Base-by-base conservation (phyloP, 352 stramenopile species). In the Phytophthora foliorum region DNA sequence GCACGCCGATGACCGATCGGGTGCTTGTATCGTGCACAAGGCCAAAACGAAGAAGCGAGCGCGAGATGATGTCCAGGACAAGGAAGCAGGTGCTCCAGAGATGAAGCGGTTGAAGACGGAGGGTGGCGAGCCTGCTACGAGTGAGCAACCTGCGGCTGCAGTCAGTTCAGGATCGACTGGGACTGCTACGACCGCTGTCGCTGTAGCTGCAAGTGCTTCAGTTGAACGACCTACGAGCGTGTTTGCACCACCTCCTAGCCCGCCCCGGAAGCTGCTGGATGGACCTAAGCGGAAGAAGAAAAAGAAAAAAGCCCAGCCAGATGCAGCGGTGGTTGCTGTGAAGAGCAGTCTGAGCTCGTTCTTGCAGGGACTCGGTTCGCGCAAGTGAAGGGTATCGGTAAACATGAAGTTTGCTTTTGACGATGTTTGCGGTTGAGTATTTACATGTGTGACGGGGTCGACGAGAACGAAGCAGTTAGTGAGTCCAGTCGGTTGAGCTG, bases 261-360 rank as follows among this genome's bases (percentile, higher is more conserved):
- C 82, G 0, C 86, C 86, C 25, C 63, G 84, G 17, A 92, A 90
- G 61, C 67, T 95, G 29, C 65, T 95, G 6, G 88, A 95, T 38
- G 79, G 76, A 25, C 77, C 80, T 2, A 90, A 87, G 57, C 76
- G 79, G 63, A 93, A 92, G 59, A 93, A 94, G 60, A 91, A 90
- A 34, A 83, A 87, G 56, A 78, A 77, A 29, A 72, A 55, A 25
- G 2, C 27, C 3, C 62, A 62, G 7, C 51, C 69, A 0, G 65
- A 88, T 41, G 67, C 78, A 9, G 80, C 82, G 3, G 65, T 75
- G 2, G 53, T 67, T 0, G 80, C 83, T 49, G 86, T 90, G 19
- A 91, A 93, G 65, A 92, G 75, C 67, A 89, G 63, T 21, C 56
- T 93, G 19, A 89, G 67, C 57, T 88, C 86, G 3, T 91, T 93